These are phyloP conservation scores for Metarhizium sp. DNA, from an alignment of 2,329 filamentous ascomycete genomes.

Conservation along the genomic window DNA sequence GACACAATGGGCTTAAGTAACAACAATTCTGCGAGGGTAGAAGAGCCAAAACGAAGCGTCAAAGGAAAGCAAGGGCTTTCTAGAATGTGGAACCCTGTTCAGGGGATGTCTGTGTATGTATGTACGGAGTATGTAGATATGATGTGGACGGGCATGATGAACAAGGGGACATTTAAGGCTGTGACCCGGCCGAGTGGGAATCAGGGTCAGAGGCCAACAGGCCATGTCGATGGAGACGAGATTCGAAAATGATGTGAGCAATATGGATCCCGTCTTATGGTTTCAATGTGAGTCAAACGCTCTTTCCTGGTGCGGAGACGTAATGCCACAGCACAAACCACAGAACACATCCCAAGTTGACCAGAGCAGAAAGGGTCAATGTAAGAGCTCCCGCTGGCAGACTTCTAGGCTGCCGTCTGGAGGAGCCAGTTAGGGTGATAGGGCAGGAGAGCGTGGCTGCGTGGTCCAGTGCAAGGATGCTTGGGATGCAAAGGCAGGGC, in stretches of 20 bases:
- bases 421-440: neutral
- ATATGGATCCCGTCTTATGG: neutral
- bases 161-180: neutral
- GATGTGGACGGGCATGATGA: neutral
- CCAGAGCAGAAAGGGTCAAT: neutral
- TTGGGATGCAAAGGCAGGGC: neutral
- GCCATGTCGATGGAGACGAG: neutral
- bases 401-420: constrained; percentile 3
- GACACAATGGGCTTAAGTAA: neutral
- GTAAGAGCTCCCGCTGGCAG: constrained; percentile 1
- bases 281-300: neutral
- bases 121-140: neutral
- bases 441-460: neutral
- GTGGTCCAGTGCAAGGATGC: neutral
- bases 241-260: neutral
- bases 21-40: neutral
- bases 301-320: neutral
- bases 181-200: constrained; percentile 2
- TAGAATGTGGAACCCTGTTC: constrained; percentile 2
- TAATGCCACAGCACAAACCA: neutral
- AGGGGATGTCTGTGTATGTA: neutral
- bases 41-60: neutral
- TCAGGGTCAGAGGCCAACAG: neutral
- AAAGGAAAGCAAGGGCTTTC: neutral
- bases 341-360: neutral